Conservation (phyloP, 805 yeast species). For the Aciculoconidium aculeatum region DNA sequence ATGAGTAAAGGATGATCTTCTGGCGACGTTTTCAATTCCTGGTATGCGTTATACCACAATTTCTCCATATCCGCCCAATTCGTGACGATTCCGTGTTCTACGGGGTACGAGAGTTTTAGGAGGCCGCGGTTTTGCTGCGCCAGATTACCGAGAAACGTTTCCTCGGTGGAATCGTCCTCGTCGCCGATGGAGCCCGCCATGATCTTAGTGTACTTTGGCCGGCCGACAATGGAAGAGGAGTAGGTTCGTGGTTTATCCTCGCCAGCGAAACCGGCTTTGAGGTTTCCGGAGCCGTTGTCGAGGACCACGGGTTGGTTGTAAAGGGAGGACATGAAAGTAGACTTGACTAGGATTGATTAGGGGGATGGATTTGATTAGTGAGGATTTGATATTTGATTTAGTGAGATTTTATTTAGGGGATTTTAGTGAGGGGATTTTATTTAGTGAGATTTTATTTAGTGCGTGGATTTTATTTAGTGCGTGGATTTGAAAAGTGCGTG, state of each 20-base stretch:
- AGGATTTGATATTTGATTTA: too few relatives aligned
- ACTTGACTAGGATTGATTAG: too few relatives aligned
- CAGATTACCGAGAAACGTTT: slow-evolving; percentile 64
- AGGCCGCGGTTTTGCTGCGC: slow-evolving; percentile 79
- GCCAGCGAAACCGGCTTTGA: slow-evolving; percentile 92
- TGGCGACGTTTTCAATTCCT: slow-evolving; percentile 49
- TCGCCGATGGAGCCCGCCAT: slow-evolving; percentile 52
- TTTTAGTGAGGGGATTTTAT: too few relatives aligned
- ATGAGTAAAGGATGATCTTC: slow-evolving; percentile 85
- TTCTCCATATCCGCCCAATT: slow-evolving; percentile 86
- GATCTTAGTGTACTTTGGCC: slow-evolving; percentile 76
- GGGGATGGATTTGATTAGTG: too few relatives aligned
- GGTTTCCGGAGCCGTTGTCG: slow-evolving; percentile 69
- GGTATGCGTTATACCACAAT: slow-evolving; percentile 69
- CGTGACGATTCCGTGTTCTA: slow-evolving; percentile 70
- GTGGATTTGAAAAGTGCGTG: too few relatives aligned
- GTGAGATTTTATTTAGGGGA: too few relatives aligned
- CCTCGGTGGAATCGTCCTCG: slow-evolving; percentile 31
- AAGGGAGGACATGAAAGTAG: slow-evolving; percentile 16
- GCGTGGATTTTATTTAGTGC: too few relatives aligned
- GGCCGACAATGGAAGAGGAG: slow-evolving; percentile 66
- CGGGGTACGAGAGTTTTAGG: slow-evolving; percentile 64
- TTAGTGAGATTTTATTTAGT: too few relatives aligned
- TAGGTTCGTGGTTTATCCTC: slow-evolving; percentile 70
- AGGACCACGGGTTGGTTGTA: slow-evolving; percentile 43